Base-by-base conservation (phyloP, 2,329 filamentous ascomycete genomes). In the Zymoseptoria ardabiliae region DNA sequence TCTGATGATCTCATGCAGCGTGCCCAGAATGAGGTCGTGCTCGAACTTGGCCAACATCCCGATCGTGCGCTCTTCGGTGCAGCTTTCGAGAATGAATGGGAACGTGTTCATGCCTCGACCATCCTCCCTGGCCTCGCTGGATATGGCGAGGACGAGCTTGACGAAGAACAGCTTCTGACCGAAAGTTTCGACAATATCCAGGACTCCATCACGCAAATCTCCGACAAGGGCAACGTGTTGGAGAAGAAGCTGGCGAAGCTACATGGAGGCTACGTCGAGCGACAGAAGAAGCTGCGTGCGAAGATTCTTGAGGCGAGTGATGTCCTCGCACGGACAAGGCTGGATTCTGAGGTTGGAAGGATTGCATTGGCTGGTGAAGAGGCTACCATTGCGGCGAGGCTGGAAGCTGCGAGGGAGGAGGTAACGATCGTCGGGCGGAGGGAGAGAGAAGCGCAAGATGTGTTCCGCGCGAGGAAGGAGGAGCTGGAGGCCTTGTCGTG, bases 161-260 rank as follows among this genome's bases (percentile, higher is more conserved):
- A 90, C 57, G 85, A 90, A 65, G 76, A 79, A 53, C 80, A 82
- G 65, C 81, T 84, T 25, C 85, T 93, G 78, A 81, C 82, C 30
- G 78, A 84, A 66, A 85, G 89, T 2, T 94, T 96, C 65, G 86
- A 94, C 63, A 81, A 81, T 52, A 82, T 91, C 1, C 89, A 94
- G 74, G 83, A 89, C 53, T 80, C 82, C 7, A 88, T 96, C 63
- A 82, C 89, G 66, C 78, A 82, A 2, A 85, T 86, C 0, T 94
- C 92, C 2, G 87, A 93, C 67, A 83, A 87, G 59, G 90, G 89
- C 57, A 90, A 91, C 71, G 95, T 93, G 74, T 79, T 96, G 1
- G 92, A 97, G 76, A 96, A 96, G 82, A 97, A 94, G 75, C 83
- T 99, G n/a, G 81, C 82, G 0, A 80, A 96, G 57, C 87, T 94